Conservation (phyloP, 345 rosid species). For the Pugionium dolabratum region DNA sequence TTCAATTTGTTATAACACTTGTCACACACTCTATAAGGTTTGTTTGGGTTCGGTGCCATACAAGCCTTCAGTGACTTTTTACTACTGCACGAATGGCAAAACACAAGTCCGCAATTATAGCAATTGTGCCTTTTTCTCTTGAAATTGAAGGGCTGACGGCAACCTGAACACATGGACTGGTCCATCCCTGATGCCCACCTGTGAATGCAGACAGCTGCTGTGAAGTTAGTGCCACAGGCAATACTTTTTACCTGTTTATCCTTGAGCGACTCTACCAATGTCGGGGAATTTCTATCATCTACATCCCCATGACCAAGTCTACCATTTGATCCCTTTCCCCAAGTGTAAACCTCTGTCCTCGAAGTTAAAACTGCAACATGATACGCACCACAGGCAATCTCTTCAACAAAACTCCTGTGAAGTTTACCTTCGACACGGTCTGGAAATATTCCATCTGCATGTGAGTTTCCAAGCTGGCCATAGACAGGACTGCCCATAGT, state of each 20-base stretch:
- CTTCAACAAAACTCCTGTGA: conserved; percentile 81
- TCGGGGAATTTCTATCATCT: conserved; percentile 80
- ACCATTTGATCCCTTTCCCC: conserved; percentile 99
- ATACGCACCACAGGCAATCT: conserved; percentile 94
- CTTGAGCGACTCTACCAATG: conserved; percentile 78
- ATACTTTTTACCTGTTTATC: conserved; percentile 97
- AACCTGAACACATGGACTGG: conserved; percentile 98
- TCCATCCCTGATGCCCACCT: conserved; percentile 95
- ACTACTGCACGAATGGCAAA: conserved; percentile 92
- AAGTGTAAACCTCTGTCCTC: conserved; percentile 89
- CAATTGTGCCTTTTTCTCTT: conserved; percentile 74
- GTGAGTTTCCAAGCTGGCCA: conserved; percentile 94
- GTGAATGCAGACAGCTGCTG: conserved; percentile 96
- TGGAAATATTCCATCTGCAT: conserved; percentile 87
- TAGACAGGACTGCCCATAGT: conserved; percentile 96
- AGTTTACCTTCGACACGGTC: conserved; percentile 85
- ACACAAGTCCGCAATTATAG: conserved; percentile 82
- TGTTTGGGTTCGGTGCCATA: conserved; percentile 96
- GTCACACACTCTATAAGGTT: conserved; percentile 92
- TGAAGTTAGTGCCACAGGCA: conserved; percentile 88
- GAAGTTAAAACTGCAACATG: conserved; percentile 95
- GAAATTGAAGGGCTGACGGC: conserved; percentile 89
- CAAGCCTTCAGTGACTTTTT: conserved; percentile 91
- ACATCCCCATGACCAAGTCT: conserved; percentile 92
- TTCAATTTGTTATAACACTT: conserved; percentile 77